A percentile compares a stretch with the other conserved stretches of the same genome.
Conservation (phyloP, 202 grass and related monocot species). For the Eragrostis tef region DNA sequence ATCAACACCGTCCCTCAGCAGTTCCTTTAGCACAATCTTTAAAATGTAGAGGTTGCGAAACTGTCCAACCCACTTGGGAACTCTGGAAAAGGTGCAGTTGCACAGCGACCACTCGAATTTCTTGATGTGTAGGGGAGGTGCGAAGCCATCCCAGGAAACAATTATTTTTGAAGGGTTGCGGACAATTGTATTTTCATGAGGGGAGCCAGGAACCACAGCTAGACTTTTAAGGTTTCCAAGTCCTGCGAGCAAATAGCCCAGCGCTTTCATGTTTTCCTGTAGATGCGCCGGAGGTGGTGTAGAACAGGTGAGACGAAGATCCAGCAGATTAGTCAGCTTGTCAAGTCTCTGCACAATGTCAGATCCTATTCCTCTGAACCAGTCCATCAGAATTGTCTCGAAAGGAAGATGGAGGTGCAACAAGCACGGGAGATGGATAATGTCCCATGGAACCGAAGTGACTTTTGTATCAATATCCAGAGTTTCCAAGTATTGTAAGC, state of each 20-base stretch:
- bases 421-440: constrained; percentile 9
- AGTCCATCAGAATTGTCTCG: not conserved
- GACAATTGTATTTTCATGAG: not conserved
- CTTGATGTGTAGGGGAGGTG: not conserved
- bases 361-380: not conserved
- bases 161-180: not conserved
- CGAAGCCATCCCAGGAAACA: not conserved
- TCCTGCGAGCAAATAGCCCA: not conserved
- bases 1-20: not conserved
- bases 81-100: not conserved
- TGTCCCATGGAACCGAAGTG: not conserved
- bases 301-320: not conserved
- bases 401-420: constrained; percentile 19
- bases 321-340: not conserved
- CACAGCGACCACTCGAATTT: not conserved
- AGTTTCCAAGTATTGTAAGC: constrained; percentile 13
- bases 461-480: constrained; percentile 9
- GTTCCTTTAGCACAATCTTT: constrained; percentile 5
- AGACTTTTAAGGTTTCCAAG: not conserved
- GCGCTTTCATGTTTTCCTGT: not conserved
- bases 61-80: not conserved
- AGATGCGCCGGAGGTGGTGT: not conserved
- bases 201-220: not conserved
- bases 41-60: not conserved
- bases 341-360: not conserved